A percentile compares a stretch with the other conserved stretches of the same genome.
These are phyloP conservation scores for Sugiyamaella japonica DNA, from an alignment of 1,139 yeast species.

Conservation along the genomic window DNA sequence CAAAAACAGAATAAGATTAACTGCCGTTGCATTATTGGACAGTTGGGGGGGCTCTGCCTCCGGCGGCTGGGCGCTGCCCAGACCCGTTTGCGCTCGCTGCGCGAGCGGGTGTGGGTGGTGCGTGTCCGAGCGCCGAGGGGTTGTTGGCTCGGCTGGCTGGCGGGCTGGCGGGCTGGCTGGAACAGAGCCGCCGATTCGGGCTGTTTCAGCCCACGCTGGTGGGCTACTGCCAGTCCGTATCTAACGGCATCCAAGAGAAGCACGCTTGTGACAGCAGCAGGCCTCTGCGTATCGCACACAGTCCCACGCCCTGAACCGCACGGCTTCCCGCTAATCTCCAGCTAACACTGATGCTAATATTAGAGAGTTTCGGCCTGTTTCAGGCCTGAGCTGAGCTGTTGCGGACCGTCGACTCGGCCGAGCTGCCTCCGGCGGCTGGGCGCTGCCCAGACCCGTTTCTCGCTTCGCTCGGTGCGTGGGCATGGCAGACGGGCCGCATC, in stretches of 20 bases:
- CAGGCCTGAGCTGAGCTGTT: neutral
- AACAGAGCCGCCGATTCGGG: too few relatives aligned
- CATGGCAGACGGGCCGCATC: too few relatives aligned
- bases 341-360: too few relatives aligned
- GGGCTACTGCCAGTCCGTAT: too few relatives aligned
- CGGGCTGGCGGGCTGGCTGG: too few relatives aligned
- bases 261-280: too few relatives aligned
- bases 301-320: neutral
- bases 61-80: slow-evolving; percentile 9
- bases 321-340: neutral
- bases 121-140: too few relatives aligned
- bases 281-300: too few relatives aligned
- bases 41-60: slow-evolving; percentile 5
- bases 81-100: slow-evolving; percentile 1
- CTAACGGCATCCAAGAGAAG: too few relatives aligned
- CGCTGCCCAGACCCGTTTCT: slow-evolving; percentile 1
- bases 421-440: slow-evolving; percentile 5
- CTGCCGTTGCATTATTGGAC: slow-evolving; percentile 10
- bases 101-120: neutral
- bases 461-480: neutral
- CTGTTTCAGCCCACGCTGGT: too few relatives aligned
- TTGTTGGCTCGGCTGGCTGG: neutral
- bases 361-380: too few relatives aligned
- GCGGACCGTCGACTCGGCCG: neutral
- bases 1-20: slow-evolving; percentile 3